Base-by-base conservation (phyloP, 768 basidiomycete species). In the Boletus sensibilis region DNA sequence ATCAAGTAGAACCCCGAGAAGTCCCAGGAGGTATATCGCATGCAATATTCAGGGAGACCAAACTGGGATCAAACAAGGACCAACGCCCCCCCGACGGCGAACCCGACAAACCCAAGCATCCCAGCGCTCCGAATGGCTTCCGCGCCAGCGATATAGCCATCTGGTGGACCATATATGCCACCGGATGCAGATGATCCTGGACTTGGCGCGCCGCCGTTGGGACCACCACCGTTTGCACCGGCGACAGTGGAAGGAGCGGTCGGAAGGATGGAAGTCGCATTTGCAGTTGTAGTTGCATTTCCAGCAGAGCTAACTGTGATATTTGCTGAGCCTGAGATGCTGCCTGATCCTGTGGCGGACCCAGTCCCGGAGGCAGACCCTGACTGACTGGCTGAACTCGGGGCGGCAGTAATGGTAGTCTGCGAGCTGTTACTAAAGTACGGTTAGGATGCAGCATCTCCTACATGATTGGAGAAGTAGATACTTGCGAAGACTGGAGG, bases 91-190 rank as follows among this genome's bases (percentile, higher is more conserved):
- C 81, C 83, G 21, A 84, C 68, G 12, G 76, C 68, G n/a, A 79
- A 66, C 5, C 76, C 81, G n/a, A 74, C 73, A 6, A 79, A 42
- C 8, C 76, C 72, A 16, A 82, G 74, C 40, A 81, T 54, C 14
- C 80, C 56, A 6, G 77, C 72, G 56, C 80, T 82, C 39, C 75
- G 75, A 38, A 85, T 74, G 1, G 76, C 71, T 3, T 74, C 62
- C 8, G 82, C 88, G 13, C 77, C 80, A 29, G 85, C 80, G 58
- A 83, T 84, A 72, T 84, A 90, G 50, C 76, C 69, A 64, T 91
- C 88, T 45, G 78, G 76, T 45, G 88, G 88, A n/a, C 88, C 88
- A 57, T 78, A 86, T 35, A 79, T 71, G 27, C 82, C 85, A 53
- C 64, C 66, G 2, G 63, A 18, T 41, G 71, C 78, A 20, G 74